Base-by-base conservation (phyloP, 2,329 filamentous ascomycete genomes). In the Claviceps monticola region DNA sequence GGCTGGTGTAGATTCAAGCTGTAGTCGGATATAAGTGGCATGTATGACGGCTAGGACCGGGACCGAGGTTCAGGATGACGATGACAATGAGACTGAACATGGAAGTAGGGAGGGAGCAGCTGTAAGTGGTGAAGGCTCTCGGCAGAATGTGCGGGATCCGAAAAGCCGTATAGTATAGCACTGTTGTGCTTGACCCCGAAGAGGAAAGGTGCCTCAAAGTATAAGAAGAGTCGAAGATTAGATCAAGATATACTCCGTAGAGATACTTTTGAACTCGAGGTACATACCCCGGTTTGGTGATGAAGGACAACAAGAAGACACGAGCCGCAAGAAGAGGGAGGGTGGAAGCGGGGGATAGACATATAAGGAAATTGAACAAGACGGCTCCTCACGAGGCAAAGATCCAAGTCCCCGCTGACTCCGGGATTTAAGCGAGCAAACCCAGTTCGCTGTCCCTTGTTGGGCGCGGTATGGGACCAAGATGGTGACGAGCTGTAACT, bases 401-500 rank as follows among this genome's bases (percentile, higher is more conserved):
- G 37, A 26, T 48, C 48, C 42, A 48, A 49, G 29, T 26, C 45
- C 43, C 54, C 46, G 46, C 52, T 26, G 43, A 39, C 48, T 21
- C 51, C 17, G 43, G 51, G 43, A 52, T 48, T 36, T 39, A 52
- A 53, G 49, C 47, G 51, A 48, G 45, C 43, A 48, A 49, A 45
- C 23, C 55, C 55, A 55, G 56, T 36, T 54, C 51, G 55, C 56
- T 50, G 56, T 51, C 53, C 54, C 48, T 56, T 52, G 55, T 45
- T 53, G 53, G 53, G 47, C 53, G 36, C 38, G 58, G 59, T 57
- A 59, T 61, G 61, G 57, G 57, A 60, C 58, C 56, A 63, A 34
- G 59, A 59, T 64, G 63, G 58, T 60, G 53, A 63, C 60, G 59
- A 59, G 64, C 64, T 62, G 62, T 65, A 60, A 60, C 53, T 55